Evolutionary conservation across 1,284 basidiomycete species (phyloP).

Genomic region (Cryptococcus sp.): DNA sequence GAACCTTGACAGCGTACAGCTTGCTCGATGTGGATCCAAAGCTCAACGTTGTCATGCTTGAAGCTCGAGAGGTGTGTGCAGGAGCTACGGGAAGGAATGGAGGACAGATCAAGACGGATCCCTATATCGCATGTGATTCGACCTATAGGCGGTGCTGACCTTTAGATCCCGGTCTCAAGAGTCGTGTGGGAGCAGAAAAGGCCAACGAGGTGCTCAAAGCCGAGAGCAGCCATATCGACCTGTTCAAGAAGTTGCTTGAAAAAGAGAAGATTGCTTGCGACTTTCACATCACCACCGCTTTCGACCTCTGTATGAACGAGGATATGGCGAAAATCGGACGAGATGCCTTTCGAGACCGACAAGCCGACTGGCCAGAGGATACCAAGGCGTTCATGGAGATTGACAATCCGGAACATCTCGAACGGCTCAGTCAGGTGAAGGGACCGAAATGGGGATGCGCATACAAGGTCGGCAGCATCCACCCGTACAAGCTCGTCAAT

Average conservation of each 20-base stretch:
- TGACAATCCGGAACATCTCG: conserved; percentile 7
- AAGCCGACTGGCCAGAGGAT: conserved; percentile 11
- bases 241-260: conserved; percentile 1
- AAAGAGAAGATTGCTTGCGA: conserved; percentile 5
- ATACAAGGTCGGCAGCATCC: conserved; percentile 11
- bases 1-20: conserved; percentile 10
- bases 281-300: conserved; percentile 14
- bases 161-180: conserved; percentile 3
- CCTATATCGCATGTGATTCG: conserved; percentile 8
- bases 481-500: conserved; percentile 13
- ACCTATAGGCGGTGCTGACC: not conserved
- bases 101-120: conserved; percentile 12
- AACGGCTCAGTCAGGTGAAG: conserved; percentile 10
- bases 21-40: conserved; percentile 2
- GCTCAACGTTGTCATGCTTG: conserved; percentile 18
- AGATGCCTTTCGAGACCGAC: conserved; percentile 3
- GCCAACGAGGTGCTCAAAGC: conserved; percentile 11
- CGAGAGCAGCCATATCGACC: conserved; percentile 6
- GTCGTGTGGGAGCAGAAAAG: conserved; percentile 1
- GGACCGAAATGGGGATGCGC: conserved; percentile 8
- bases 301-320: conserved; percentile 8
- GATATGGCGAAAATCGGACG: conserved; percentile 1
- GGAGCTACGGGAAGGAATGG: conserved; percentile 19
- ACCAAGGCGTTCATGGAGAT: conserved; percentile 9
- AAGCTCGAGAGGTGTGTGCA: conserved; percentile 19